A percentile compares a stretch with the other conserved stretches of the same genome.
phyloP scores from a whole-genome alignment of 805 yeast genomes.

The Grigorovia humatica region DNA sequence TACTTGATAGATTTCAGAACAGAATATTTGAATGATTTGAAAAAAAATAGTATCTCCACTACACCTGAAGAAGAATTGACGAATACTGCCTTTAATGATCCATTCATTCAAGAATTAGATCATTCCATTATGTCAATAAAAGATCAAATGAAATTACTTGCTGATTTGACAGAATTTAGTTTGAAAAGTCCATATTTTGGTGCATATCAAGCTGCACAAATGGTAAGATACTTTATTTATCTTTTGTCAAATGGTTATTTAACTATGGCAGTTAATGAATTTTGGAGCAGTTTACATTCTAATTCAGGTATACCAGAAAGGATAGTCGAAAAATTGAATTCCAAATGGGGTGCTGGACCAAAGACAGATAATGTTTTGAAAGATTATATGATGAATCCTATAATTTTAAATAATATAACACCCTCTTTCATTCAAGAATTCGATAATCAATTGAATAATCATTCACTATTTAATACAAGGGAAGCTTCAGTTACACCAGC shows the following conservation, averaged over 20 bases:
- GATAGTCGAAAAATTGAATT: slow-evolving; percentile 7
- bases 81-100: neutral
- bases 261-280: slow-evolving; percentile 4
- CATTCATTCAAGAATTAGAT: neutral
- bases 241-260: slow-evolving; percentile 7
- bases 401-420: slow-evolving; percentile 3
- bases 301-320: slow-evolving; percentile 6
- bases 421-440: slow-evolving; percentile 1
- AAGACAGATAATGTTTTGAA: slow-evolving; percentile 6
- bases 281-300: slow-evolving; percentile 9
- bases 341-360: slow-evolving; percentile 17
- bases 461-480: neutral
- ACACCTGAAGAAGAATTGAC: neutral
- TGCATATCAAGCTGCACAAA: slow-evolving; percentile 7
- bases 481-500: neutral
- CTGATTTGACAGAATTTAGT: slow-evolving; percentile 2
- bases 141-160: slow-evolving; percentile 4
- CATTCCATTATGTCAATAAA: slow-evolving; percentile 1
- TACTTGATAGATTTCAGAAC: slow-evolving; percentile 5
- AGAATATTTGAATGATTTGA: neutral
- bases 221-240: slow-evolving; percentile 11
- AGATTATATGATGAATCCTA: slow-evolving; percentile 8
- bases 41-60: neutral
- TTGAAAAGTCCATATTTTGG: slow-evolving; percentile 8
- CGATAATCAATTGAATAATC: slow-evolving; percentile 3